A percentile compares a stretch with the other conserved stretches of the same genome.
These are phyloP conservation scores for Steccherinum ochraceum DNA, from an alignment of 768 basidiomycete species.

Conservation along the genomic window DNA sequence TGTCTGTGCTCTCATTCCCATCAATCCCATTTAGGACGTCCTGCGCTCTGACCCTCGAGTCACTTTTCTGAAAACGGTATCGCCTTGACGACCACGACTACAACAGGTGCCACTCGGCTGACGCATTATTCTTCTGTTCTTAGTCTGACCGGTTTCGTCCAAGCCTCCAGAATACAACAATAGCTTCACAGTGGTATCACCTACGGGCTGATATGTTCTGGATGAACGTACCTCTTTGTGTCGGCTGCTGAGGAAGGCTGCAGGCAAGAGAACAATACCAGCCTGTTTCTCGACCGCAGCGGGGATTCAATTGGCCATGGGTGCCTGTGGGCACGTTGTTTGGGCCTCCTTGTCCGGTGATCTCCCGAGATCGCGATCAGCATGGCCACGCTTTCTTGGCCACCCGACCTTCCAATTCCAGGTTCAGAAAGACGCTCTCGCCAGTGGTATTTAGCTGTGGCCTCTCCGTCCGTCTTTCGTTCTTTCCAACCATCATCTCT, in stretches of 20 bases:
- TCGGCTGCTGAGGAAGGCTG: too few relatives aligned
- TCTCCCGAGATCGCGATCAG: background rate
- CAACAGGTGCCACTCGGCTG: too few relatives aligned
- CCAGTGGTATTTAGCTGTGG: background rate
- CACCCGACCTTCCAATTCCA: background rate
- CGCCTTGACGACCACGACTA: background rate
- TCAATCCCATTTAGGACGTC: background rate
- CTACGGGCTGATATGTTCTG: background rate
- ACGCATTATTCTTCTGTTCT: background rate
- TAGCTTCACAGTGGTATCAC: background rate
- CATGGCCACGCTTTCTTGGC: background rate
- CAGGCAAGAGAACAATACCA: background rate
- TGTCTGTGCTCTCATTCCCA: background rate
- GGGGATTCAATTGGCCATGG: background rate
- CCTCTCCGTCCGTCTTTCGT: background rate
- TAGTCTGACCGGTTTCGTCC: background rate
- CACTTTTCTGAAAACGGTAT: background rate
- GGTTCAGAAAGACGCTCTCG: background rate
- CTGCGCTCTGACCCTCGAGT: background rate
- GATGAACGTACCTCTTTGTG: background rate
- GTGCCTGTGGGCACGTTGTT: background rate
- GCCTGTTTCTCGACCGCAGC: background rate
- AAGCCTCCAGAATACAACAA: background rate
- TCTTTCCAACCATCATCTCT: background rate
- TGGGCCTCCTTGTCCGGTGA: background rate